Base-by-base conservation (phyloP, 768 basidiomycete genomes). In the Lactarius indigo region DNA sequence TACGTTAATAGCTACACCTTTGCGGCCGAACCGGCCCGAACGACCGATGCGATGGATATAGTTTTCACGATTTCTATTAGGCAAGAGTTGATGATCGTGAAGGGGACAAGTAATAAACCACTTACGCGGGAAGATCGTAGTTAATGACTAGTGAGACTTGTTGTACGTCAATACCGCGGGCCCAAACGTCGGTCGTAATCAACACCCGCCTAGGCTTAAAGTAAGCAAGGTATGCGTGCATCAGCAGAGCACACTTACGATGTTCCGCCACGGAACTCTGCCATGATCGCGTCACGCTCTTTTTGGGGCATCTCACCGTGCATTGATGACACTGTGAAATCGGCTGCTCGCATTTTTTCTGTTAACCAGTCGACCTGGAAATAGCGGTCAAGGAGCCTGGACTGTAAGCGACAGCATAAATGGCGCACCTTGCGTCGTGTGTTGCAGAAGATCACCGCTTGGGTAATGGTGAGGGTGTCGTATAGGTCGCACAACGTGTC, bases 21-120 rank as follows among this genome's bases (percentile, higher is more conserved):
- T 99, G 73, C 97, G 85, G 72, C 97, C 97, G 81, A 98, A 98
- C 66, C 97, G 94, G 75, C 97, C 97, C 65, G 96, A 97, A 69
- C 97, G 94, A 78, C 97, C 97, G 76, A 98, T 98, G 75, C 97
- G 92, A 82, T 99, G 97, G 72, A 99, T 98, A 81, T 99, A 99
- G 79, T 99, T 98, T 85, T 98, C 96, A 84, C 92, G 92, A 77
- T 94, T 94, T 71, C 90, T 94, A 69, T 60, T 72, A 23, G 9
- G 59, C 42, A 63, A 52, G 47, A 55, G 39, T 58, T 39, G 41
- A 23, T 33, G 59, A 35, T 18, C 18, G 30, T 57, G 68, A 63
- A 17, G 57, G n/a, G 33, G 63, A 44, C 39, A n/a, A 70, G 35
- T 69, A 57, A 58, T 44, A 20, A 41, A 20, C 2, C n/a, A 81